Base-by-base conservation (phyloP, 2,329 filamentous ascomycete species). In the Myriosclerotinia duriaeana region DNA sequence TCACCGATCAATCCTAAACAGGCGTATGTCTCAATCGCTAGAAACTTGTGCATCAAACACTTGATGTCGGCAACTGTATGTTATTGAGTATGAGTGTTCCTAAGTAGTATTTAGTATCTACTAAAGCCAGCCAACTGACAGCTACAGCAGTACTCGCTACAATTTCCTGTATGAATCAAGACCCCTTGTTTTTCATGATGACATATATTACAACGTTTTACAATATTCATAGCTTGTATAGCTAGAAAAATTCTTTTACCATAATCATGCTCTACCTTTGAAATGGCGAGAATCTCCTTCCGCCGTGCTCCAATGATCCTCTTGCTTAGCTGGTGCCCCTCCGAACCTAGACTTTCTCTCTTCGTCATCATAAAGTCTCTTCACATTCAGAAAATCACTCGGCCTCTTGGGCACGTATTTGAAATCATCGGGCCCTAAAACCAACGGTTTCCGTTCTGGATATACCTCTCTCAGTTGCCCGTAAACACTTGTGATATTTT, bases 371-470 rank as follows among this genome's bases (percentile, higher is more conserved):
- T 61, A 61, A 17, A 38, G 58, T 26, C 34, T 26, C 20, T 61
- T 50, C 20, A 61, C 58, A 2, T 38, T 30, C 42, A 52, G 20
- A 42, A 65, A 52, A 44, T 65, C 64, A 20, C 54, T 60, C 1
- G 64, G 64, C 26, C 64, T 65, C 36, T 60, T 42, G 7, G 64
- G 30, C 5, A 60, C n/a, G 5, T 26, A 65, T 34, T 61, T 65
- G 46, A 61, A 61, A 44, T 61, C 54, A 54, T 53, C 36, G 15
- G 54, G 34, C 11, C 34, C 55, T 7, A 40, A 59, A 4, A 42
- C 20, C 36, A 17, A 22, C 5, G 53, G 17, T 40, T 40, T 52
- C 8, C 30, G 20, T 52, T 61, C 56, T n/a, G 46, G 30, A 5
- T 38, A 61, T n/a, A 48, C 46, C n/a, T 61, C 58, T 52, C 58